A percentile compares a stretch with the other conserved stretches of the same genome.
Evolutionary conservation across 78 protist species (phyloP).

Genomic region (Dictyostelium brefeldianum): DNA sequence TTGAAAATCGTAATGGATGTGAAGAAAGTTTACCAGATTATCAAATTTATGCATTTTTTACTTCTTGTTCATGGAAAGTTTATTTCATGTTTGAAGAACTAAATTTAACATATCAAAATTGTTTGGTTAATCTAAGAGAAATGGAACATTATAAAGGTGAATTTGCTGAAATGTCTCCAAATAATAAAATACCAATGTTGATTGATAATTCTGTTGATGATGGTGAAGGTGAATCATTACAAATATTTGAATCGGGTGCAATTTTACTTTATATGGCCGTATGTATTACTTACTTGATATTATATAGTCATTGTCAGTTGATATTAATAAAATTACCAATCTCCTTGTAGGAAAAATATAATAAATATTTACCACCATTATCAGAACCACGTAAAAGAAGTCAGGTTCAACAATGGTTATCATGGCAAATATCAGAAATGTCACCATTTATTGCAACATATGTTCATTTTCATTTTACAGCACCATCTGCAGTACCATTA

Average conservation of each 20-base stretch:
- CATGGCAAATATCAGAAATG: constrained; percentile 86
- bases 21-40: neutral
- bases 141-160: constrained; percentile 87
- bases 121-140: constrained; percentile 27
- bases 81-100: constrained; percentile 32
- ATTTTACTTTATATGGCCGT: constrained; percentile 90
- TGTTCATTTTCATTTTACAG: constrained; percentile 87
- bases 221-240: constrained; percentile 28
- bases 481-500: constrained; percentile 75
- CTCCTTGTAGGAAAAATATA: constrained; percentile 3
- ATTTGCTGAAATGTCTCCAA: constrained; percentile 86
- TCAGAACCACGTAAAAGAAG: neutral
- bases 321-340: too few species aligned
- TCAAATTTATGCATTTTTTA: constrained; percentile 4
- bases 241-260: constrained; percentile 91
- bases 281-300: neutral
- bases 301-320: too few species aligned
- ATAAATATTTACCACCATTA: neutral
- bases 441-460: constrained; percentile 82
- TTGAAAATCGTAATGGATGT: neutral
- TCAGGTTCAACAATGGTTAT: constrained; percentile 81
- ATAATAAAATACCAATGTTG: constrained; percentile 88
- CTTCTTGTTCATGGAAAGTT: constrained; percentile 2
- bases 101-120: neutral
- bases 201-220: constrained; percentile 47